Evolutionary conservation across 306 rosid genomes (phyloP).

Genomic region (Aeschynomene evenia): DNA sequence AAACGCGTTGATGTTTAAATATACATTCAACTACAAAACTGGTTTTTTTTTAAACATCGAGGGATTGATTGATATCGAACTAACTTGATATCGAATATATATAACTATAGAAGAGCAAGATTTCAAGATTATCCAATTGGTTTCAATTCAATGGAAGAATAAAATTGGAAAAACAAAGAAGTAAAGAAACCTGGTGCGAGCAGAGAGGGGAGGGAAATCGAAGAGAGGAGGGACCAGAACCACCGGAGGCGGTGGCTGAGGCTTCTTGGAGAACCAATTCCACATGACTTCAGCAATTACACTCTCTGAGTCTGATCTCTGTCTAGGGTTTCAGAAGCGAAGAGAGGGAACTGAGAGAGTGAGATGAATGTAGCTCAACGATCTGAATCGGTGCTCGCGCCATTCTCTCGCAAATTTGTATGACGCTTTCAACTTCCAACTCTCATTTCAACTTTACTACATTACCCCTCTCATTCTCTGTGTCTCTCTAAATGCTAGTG

Average conservation of each 20-base stretch:
- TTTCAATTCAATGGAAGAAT: neutral
- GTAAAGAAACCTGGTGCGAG: slow-evolving; percentile 70
- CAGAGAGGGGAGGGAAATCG: slow-evolving; percentile 94
- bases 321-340: slow-evolving; percentile 7
- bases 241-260: slow-evolving; percentile 70
- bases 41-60: neutral
- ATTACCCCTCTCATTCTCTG: neutral
- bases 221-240: slow-evolving; percentile 96
- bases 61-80: neutral
- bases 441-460: neutral
- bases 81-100: neutral
- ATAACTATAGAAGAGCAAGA: neutral
- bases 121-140: neutral
- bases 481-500: too few relatives aligned
- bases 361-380: neutral
- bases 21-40: neutral
- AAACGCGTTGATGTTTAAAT: neutral
- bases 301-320: neutral
- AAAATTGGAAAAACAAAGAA: neutral
- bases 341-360: neutral
- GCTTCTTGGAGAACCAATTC: slow-evolving; percentile 22
- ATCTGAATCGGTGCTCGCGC: neutral
- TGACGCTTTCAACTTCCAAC: slow-evolving; percentile 5
- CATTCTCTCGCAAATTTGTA: neutral
- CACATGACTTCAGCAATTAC: slow-evolving; percentile 53